phyloP scores from a whole-genome alignment of 2,329 filamentous ascomycete species.

The Westerdykella ornata region DNA sequence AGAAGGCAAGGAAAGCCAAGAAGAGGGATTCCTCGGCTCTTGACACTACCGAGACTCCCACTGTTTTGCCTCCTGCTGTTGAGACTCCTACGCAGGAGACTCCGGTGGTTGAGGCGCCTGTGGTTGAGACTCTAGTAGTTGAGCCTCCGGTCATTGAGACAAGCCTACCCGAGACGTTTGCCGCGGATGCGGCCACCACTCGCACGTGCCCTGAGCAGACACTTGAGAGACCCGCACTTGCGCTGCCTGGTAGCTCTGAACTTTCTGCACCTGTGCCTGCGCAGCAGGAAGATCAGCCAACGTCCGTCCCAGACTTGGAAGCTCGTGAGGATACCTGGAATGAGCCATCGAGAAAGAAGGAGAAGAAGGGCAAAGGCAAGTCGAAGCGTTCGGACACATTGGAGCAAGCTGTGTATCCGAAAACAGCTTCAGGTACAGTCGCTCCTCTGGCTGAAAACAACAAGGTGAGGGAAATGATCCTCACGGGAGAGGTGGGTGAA shows the following conservation, averaged over 20 bases:
- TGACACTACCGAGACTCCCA: constrained; percentile 25
- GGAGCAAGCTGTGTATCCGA: constrained; percentile 2
- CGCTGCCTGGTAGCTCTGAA: background rate
- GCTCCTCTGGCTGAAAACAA: background rate
- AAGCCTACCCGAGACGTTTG: background rate
- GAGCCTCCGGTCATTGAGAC: background rate
- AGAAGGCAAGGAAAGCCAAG: constrained; percentile 28
- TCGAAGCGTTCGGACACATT: constrained; percentile 8
- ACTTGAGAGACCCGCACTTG: too few species aligned
- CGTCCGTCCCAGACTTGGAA: background rate
- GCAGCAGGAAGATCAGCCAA: background rate
- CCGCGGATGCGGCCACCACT: background rate
- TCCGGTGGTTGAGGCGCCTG: constrained; percentile 22
- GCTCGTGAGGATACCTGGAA: constrained; percentile 9
- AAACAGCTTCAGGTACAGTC: background rate
- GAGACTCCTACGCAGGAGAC: constrained; percentile 21
- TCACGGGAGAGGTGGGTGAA: constrained; percentile 5
- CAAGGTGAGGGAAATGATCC: background rate
- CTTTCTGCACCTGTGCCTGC: background rate
- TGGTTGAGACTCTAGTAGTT: constrained; percentile 25
- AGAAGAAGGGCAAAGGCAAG: constrained; percentile 16
- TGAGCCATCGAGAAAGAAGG: constrained; percentile 17
- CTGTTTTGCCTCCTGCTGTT: constrained; percentile 27
- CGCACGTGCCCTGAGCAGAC: background rate
- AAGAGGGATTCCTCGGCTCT: constrained; percentile 18